Evolutionary conservation across 306 rosid genomes (phyloP), one percentile per base, ranked within the genome.

Genomic region (Gleditsia sinensis): DNA sequence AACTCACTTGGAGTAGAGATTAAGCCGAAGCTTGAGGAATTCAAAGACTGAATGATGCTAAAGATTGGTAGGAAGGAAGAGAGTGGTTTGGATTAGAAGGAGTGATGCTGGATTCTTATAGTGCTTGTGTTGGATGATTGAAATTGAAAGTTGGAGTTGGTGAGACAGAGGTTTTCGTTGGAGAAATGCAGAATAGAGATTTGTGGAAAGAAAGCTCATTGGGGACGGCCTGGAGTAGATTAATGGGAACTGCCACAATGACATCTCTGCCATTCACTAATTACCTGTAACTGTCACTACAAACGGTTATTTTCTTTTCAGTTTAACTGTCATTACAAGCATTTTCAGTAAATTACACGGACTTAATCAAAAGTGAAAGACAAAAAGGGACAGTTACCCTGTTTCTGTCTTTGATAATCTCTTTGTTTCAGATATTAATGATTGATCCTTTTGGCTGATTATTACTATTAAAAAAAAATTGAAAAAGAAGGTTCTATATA

Each of bases 241-340:
- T 27, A 81, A 73, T 33, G 72, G 70, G 30, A 74, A 78, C 74
- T 71, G 25, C 19, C 7, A 53, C 81, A 88, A 83, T 88, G 90
- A 91, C 97, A 25, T 72, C 85, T 91, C 82, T 86, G 84, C 92
- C 94, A 84, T 86, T 79, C 70, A n/a, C n/a, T n/a, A n/a, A n/a
- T n/a, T n/a, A 50, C 56, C 60, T 40, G 67, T 73, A 72, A 69
- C 71, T 71, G 27, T 77, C 68, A 37, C 53, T 12, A 13, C 1
- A 72, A 54, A 55, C 79, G 70, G 80, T 37, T 81, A n/a, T n/a
- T n/a, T 34, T 25, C 27, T 10, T 8, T 36, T 37, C 58, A 24
- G 69, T 79, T 83, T 57, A 79, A 78, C 68, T 64, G 64, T 79
- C 72, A 75, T 64, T 75, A 21, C 32, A 49, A 64, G 34, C 51